Conservation (phyloP, 768 basidiomycete genomes). For the Gelatoporia subvermispora region DNA sequence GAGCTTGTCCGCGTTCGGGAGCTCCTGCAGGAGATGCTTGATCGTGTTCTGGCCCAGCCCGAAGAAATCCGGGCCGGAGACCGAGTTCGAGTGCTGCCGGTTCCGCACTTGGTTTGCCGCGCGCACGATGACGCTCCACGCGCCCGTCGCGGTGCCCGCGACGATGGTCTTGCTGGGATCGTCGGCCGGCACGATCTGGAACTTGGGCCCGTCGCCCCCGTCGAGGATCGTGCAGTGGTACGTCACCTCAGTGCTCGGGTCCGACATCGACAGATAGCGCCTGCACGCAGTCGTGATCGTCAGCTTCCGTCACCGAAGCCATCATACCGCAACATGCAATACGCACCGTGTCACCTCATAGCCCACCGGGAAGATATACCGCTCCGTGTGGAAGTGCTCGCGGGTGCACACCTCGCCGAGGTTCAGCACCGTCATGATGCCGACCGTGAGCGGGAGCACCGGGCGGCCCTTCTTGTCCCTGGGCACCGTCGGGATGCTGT, state of each 20-base stretch:
- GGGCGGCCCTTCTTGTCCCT: conserved; percentile 68
- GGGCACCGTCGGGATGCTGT: conserved; percentile 74
- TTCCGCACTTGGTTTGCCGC: conserved; percentile 78
- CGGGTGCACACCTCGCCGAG: conserved; percentile 76
- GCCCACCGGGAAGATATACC: conserved; percentile 86
- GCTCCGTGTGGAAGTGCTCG: conserved; percentile 82
- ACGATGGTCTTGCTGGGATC: conserved; percentile 66
- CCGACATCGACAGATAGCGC: conserved; percentile 73
- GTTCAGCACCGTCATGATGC: conserved; percentile 78
- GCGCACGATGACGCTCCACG: conserved; percentile 81
- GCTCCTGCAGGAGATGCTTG: conserved; percentile 85
- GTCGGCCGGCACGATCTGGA: conserved; percentile 76
- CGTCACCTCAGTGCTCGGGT: conserved; percentile 60
- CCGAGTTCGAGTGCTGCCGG: conserved; percentile 79
- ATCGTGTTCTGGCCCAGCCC: conserved; percentile 84
- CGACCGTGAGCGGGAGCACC: conserved; percentile 74
- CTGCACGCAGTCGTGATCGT: conserved; percentile 30
- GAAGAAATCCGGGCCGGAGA: conserved; percentile 87
- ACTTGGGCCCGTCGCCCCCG: conserved; percentile 81
- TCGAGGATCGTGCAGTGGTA: conserved; percentile 84
- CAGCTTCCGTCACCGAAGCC: neutral
- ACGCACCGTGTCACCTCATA: conserved; percentile 76
- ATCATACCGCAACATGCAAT: neutral
- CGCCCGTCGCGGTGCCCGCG: conserved; percentile 84
- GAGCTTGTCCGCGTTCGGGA: conserved; percentile 65